A percentile compares a stretch with the other conserved stretches of the same genome.
Conservation (phyloP, 768 basidiomycete genomes). For the Lactifluus hygrophoroides region DNA sequence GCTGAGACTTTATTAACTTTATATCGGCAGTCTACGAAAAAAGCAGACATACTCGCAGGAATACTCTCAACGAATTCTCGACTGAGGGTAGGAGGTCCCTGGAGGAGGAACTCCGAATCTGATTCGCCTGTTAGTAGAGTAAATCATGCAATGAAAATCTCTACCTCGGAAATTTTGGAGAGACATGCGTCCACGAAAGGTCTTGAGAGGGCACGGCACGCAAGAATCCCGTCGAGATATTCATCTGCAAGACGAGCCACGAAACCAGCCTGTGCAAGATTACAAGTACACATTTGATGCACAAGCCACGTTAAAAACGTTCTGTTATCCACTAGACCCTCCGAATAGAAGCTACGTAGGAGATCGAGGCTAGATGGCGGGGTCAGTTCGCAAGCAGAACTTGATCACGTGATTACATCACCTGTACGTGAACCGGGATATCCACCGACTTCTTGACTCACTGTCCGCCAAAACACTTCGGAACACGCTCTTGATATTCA, state of each 20-base stretch:
- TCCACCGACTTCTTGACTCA: conserved; percentile 67
- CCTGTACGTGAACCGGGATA: conserved; percentile 74
- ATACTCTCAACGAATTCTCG: conserved; percentile 41
- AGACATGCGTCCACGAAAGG: conserved; percentile 70
- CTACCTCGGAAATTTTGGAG: conserved; percentile 56
- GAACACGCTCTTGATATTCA: conserved; percentile 80
- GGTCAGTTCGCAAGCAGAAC: neutral
- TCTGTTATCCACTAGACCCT: conserved; percentile 71
- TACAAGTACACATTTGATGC: conserved; percentile 66
- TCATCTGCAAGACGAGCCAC: conserved; percentile 69
- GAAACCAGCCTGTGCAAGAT: conserved; percentile 76
- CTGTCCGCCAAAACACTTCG: conserved; percentile 70
- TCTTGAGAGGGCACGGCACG: conserved; percentile 55
- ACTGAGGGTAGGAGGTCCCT: conserved; percentile 49
- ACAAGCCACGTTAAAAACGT: conserved; percentile 76
- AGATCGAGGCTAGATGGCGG: conserved; percentile 47
- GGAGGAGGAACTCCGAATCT: conserved; percentile 50
- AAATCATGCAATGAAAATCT: neutral
- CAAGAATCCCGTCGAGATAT: conserved; percentile 62
- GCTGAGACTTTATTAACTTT: conserved; percentile 31
- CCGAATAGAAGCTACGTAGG: conserved; percentile 67
- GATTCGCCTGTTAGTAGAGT: neutral
- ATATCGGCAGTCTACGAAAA: neutral
- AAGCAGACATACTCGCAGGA: conserved; percentile 49
- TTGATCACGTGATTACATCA: conserved; percentile 23